Evolutionary conservation across 2,329 filamentous ascomycete species (phyloP).

Genomic region (Aspergillus sp.): DNA sequence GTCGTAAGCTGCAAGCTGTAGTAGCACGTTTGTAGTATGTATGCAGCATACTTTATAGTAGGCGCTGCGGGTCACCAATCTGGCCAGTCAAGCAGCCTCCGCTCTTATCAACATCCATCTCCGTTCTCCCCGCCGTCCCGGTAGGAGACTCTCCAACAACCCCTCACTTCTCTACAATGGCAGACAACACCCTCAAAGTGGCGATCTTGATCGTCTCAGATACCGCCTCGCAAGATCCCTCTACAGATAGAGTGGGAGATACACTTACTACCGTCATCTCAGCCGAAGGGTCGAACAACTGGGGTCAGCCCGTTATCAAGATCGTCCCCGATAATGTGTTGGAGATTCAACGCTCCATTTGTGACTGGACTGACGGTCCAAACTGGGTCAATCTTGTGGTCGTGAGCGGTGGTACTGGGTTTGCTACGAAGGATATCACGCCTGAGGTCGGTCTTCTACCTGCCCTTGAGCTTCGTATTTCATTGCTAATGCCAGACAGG

Average conservation of each 20-base stretch:
- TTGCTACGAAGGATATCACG: conserved; percentile 80
- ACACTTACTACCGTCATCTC: conserved; percentile 70
- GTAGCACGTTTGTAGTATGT: not conserved
- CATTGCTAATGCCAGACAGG: conserved; percentile 53
- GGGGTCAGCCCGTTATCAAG: conserved; percentile 67
- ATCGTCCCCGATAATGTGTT: conserved; percentile 78
- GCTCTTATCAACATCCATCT: not conserved
- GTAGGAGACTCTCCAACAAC: not conserved
- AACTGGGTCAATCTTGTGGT: conserved; percentile 72
- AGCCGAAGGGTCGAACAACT: conserved; percentile 67
- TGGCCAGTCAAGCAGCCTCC: not conserved
- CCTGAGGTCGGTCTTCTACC: conserved; percentile 67
- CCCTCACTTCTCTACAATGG: conserved; percentile 27
- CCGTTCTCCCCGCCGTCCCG: not conserved
- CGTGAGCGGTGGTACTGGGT: conserved; percentile 91
- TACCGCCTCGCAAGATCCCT: conserved; percentile 77
- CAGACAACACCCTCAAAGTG: conserved; percentile 58
- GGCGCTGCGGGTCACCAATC: not conserved
- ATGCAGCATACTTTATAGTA: not conserved
- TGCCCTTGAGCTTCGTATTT: not conserved
- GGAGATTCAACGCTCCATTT: conserved; percentile 74
- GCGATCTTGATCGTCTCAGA: conserved; percentile 88
- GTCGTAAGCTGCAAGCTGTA: not conserved
- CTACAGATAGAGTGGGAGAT: conserved; percentile 72
- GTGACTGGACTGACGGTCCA: conserved; percentile 69